A percentile compares a stretch with the other conserved stretches of the same genome.
Conservation (phyloP, 139 green algal genomes). For the Volvox africanus region DNA sequence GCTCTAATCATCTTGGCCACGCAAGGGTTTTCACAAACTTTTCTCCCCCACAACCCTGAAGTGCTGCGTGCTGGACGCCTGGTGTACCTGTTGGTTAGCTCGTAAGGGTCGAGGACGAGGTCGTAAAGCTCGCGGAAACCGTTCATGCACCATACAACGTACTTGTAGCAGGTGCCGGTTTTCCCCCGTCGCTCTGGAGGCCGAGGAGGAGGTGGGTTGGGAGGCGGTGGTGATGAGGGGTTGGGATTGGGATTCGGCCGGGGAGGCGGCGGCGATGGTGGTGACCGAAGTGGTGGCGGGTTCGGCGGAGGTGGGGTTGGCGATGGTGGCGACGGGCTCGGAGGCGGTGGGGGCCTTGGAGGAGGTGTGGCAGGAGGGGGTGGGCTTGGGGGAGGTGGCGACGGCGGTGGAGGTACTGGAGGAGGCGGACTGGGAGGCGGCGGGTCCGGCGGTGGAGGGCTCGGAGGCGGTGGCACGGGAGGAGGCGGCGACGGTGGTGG, state of each 20-base stretch:
- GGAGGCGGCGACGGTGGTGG: background rate
- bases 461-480: background rate
- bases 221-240: background rate
- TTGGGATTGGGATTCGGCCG: background rate
- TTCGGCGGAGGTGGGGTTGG: background rate
- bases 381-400: background rate
- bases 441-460: background rate
- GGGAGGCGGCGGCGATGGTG: background rate
- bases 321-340: background rate
- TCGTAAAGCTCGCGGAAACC: conserved; percentile 46
- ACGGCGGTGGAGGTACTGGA: background rate
- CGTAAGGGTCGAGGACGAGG: conserved; percentile 48
- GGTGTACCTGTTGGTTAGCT: conserved; percentile 30
- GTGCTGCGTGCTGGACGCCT: no score
- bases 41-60: no score
- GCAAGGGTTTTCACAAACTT: no score
- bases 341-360: background rate
- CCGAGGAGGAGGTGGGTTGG: background rate
- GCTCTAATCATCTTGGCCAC: no score
- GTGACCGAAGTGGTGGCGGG: background rate
- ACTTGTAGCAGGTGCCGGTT: conserved; percentile 50
- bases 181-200: background rate
- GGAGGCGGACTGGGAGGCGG: background rate
- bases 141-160: conserved; percentile 44
- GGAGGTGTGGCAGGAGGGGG: background rate